Evolutionary conservation across 2,329 filamentous ascomycete species (phyloP), one percentile per base, ranked within the genome.

Genomic region (Zymoseptoria passerinii): DNA sequence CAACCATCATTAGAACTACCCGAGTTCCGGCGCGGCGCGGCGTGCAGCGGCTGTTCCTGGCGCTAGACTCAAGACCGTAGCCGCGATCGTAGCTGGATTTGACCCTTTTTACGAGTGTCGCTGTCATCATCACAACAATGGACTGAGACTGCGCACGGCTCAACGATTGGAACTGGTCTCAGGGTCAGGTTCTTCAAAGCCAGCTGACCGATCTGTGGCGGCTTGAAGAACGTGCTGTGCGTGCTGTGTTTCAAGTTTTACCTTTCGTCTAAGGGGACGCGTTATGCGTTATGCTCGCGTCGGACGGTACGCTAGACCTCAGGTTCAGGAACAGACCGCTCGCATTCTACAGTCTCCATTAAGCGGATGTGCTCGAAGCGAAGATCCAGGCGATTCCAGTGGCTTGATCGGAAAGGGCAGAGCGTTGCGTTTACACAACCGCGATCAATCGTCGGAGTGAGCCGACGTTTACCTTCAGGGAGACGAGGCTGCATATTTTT

Each of bases 31-130:
- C 55, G 35, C 28, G 35, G 35, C 35, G 35, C 23, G 23, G 13
- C 50, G 10, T 28, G 23, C 50, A 29, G 48, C 54, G 54, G 54
- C 52, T 60, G 54, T 60, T 54, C 58, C 58, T 60, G 54, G 54
- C 58, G 58, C 58, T 57, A 57, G 48, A 13, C 16, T 13, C 4
- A 44, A 1, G 35, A 44, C 10, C 35, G 35, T 13, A 16, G 35
- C 35, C 4, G n/a, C 4, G 35, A 44, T 16, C 35, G 35, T 13
- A 44, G 35, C 35, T 44, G 35, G 10, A 3, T 16, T 16, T 16
- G 13, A 16, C 35, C 35, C 35, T 44, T n/a, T 29, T 44, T 9
- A 10, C 35, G 35, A 6, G 35, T 44, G 13, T n/a, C 7, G 3
- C 35, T 44, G 13, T n/a, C 35, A 13, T 40, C 35, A 40, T 13